These are phyloP conservation scores for Colletotrichum truncatum DNA, from an alignment of 2,329 filamentous ascomycete genomes.

Conservation along the genomic window DNA sequence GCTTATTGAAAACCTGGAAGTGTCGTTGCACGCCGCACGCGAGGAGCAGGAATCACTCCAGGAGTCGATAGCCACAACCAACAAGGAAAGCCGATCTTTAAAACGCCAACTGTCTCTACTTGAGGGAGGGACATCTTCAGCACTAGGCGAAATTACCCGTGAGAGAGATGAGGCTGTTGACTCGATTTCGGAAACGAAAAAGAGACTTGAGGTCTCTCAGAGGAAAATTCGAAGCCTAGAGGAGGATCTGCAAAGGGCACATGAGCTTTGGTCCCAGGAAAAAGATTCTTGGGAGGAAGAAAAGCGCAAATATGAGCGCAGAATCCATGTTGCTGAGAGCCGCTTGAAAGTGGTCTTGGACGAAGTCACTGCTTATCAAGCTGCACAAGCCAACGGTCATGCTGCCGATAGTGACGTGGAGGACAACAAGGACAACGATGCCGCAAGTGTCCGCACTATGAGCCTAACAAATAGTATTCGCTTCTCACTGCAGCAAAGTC, in stretches of 20 bases:
- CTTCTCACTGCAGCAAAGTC: constrained; percentile 72
- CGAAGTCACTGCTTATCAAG: constrained; percentile 80
- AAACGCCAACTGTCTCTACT: constrained; percentile 88
- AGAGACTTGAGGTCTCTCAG: constrained; percentile 79
- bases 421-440: constrained; percentile 75
- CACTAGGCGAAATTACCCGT: constrained; percentile 81
- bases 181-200: constrained; percentile 74
- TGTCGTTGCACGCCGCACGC: constrained; percentile 73
- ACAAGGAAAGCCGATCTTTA: constrained; percentile 81
- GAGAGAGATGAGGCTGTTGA: constrained; percentile 89
- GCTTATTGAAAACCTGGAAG: constrained; percentile 86
- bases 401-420: constrained; percentile 67
- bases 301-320: constrained; percentile 82
- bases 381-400: constrained; percentile 54
- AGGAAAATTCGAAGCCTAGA: constrained; percentile 83
- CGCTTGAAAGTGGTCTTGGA: constrained; percentile 85
- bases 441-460: constrained; percentile 76
- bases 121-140: constrained; percentile 88
- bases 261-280: constrained; percentile 84
- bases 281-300: constrained; percentile 87
- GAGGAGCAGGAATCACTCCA: constrained; percentile 79
- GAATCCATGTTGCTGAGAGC: constrained; percentile 88
- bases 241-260: constrained; percentile 81
- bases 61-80: constrained; percentile 66
- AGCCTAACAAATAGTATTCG: constrained; percentile 78